Percentiles rank a stretch among this genome's conserved stretches.
Conservation (phyloP, 306 rosid species). For the Dryas drummondii region DNA sequence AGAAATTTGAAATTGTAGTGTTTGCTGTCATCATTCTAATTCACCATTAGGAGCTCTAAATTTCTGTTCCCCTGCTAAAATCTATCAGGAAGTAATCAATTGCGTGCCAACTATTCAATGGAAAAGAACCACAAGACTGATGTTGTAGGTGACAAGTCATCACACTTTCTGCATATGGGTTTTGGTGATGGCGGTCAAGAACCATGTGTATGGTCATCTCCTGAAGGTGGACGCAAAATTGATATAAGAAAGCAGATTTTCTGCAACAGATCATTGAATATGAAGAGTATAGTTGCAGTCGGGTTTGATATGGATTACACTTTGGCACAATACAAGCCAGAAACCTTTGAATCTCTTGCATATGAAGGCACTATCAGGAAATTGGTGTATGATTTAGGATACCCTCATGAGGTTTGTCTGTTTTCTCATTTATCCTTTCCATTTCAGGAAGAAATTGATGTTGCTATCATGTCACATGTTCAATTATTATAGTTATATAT, state of each 20-base stretch:
- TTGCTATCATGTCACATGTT: neutral
- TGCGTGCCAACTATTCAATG: conserved; percentile 53
- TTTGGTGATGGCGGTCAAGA: conserved; percentile 26
- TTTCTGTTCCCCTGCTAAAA: conserved; percentile 2
- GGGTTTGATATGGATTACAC: conserved; percentile 99
- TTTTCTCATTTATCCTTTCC: conserved; percentile 20
- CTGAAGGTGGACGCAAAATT: conserved; percentile 52
- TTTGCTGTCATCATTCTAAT: neutral
- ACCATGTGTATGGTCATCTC: conserved; percentile 68
- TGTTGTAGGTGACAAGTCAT: conserved; percentile 34
- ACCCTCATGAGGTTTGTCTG: conserved; percentile 73
- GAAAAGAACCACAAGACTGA: conserved; percentile 42
- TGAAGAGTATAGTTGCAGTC: conserved; percentile 89
- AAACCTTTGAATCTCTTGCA: conserved; percentile 95
- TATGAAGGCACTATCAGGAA: conserved; percentile 89
- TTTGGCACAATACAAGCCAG: conserved; percentile 96
- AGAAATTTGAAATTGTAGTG: neutral
- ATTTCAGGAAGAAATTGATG: neutral
- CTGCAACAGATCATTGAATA: conserved; percentile 91
- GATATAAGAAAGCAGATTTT: conserved; percentile 78
- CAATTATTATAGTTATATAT: neutral
- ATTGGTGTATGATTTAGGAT: conserved; percentile 83
- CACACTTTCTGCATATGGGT: conserved; percentile 25
- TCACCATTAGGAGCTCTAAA: conserved; percentile 18
- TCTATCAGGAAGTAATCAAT: conserved; percentile 48